Base-by-base conservation (phyloP, 1,284 basidiomycete species). In the Rhodotorula glutinis region DNA sequence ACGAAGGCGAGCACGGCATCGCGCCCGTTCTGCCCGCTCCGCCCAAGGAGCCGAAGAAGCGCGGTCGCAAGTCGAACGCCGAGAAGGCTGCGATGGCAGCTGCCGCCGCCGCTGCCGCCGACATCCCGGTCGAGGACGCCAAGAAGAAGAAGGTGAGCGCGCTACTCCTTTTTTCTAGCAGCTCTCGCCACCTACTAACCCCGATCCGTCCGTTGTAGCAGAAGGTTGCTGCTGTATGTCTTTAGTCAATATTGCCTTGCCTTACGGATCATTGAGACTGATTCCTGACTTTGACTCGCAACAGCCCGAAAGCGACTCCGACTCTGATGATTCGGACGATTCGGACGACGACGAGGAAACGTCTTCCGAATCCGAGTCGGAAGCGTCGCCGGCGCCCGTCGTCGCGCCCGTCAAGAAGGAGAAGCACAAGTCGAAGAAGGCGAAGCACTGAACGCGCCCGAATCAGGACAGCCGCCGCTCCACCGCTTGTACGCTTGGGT, bases 41-140 rank as follows among this genome's bases (percentile, higher is more conserved):
- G 54, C 63, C 65, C 63, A 41, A 53, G 41, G 53, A 41, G 47
- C 47, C 53, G 56, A 73, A 73, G 69, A 73, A 73, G 69, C 69
- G 69, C 44, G 65, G 63, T 19, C 66, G 69, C 60, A 73, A 73
- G 64, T 60, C 65, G 53, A 64, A 61, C n/a, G 58, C 58, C 29
- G 53, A 53, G 53, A 38, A 33, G 46, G 62, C 57, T n/a, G 66
- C 67, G 14, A 41, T 51, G 33, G 62, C 52, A 8, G 55, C 53
- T 25, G 54, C 41, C 23, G 60, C 55, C n/a, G 55, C 38, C 17
- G 58, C 44, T 27, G 47, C 49, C 47, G 69, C 33, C 53, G 65
- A 66, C 59, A 65, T 65, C 33, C 63, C 63, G 41, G 65, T 62
- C 57, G 54, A 65, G 29, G 65, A 62, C 40, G 46, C 59, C 16